These are phyloP conservation scores for Fraxinus pennsylvanica DNA, from an alignment of 257 asterid species.

Conservation along the genomic window DNA sequence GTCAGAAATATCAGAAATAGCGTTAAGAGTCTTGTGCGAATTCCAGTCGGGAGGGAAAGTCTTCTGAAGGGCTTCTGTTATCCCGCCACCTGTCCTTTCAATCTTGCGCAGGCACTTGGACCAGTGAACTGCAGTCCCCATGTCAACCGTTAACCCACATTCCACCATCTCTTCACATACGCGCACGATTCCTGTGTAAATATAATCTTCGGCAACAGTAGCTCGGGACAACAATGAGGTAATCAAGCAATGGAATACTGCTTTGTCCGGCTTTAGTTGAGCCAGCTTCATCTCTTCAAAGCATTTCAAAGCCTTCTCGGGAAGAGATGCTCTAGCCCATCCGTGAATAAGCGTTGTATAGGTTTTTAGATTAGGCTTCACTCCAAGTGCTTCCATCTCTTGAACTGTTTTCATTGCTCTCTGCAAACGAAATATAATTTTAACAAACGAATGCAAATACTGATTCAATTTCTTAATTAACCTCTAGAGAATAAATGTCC, in stretches of 20 bases:
- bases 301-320: constrained; percentile 91
- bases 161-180: constrained; percentile 79
- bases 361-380: constrained; percentile 79
- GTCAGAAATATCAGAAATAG: constrained; percentile 41
- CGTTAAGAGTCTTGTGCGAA: constrained; percentile 56
- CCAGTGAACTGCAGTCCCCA: constrained; percentile 99
- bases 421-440: constrained; percentile 36
- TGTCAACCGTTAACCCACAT: constrained; percentile 61
- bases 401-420: constrained; percentile 68
- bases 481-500: background rate
- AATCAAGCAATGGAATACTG: constrained; percentile 94
- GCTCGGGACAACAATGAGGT: constrained; percentile 90
- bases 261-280: constrained; percentile 81
- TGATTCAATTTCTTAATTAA: background rate
- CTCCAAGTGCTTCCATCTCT: constrained; percentile 83
- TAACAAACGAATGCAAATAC: background rate
- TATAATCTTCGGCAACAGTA: constrained; percentile 74
- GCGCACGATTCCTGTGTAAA: constrained; percentile 51
- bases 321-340: constrained; percentile 95
- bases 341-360: constrained; percentile 93
- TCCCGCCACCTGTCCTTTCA: constrained; percentile 73
- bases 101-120: constrained; percentile 77
- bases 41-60: constrained; percentile 99
- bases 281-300: constrained; percentile 81
- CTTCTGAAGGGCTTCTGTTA: constrained; percentile 90